Conservation (phyloP, 1,284 basidiomycete species). For the Ceratobasidium sp. region DNA sequence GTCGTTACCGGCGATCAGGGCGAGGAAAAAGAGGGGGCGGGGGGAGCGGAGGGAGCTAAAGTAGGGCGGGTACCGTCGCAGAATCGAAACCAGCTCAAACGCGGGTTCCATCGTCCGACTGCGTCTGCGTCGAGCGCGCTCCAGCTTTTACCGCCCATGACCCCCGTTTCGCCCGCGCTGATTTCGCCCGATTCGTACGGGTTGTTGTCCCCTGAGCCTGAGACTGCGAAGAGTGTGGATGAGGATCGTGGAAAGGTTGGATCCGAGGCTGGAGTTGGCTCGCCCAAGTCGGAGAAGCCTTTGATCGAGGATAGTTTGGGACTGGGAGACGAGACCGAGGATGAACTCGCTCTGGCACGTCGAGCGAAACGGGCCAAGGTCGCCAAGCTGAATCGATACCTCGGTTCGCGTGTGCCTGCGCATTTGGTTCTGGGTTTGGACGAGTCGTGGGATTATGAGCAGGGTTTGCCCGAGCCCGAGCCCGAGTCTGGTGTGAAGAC, state of each 20-base stretch:
- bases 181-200: neutral
- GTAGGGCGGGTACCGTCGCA: constrained; percentile 20
- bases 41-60: too few species aligned
- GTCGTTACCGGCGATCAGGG: neutral
- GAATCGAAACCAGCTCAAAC: constrained; percentile 10
- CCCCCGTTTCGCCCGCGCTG: constrained; percentile 14
- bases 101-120: constrained; percentile 38
- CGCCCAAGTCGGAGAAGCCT: constrained; percentile 17
- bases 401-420: constrained; percentile 80
- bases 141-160: constrained; percentile 23
- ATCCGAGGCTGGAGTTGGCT: too few species aligned
- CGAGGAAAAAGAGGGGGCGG: neutral
- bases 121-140: constrained; percentile 8
- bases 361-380: constrained; percentile 78
- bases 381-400: constrained; percentile 82
- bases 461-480: constrained; percentile 58
- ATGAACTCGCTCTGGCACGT: constrained; percentile 67
- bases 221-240: neutral
- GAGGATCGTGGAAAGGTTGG: constrained; percentile 15
- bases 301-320: constrained; percentile 15
- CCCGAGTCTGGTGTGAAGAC: constrained; percentile 51
- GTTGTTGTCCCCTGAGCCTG: neutral
- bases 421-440: constrained; percentile 71
- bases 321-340: constrained; percentile 37
- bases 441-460: constrained; percentile 56